Evolutionary conservation across 441 rosid genomes (phyloP), one percentile per base, ranked within the genome.

Genomic region (Pelargonium australe): DNA sequence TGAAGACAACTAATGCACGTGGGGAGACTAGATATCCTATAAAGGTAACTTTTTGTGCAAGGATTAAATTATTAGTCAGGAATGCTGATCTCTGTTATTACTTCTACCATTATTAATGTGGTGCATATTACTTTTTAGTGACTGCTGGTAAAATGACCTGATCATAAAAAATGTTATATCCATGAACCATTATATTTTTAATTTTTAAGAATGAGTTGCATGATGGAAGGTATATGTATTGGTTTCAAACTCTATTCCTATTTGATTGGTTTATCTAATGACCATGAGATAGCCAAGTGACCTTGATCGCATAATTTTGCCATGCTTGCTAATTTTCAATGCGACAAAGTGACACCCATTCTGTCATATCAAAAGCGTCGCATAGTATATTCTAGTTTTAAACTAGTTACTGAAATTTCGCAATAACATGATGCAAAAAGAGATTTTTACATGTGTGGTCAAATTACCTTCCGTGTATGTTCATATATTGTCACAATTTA

Each of bases 21-120:
- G 97, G 97, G 25, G 99, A 95, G 83, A 75, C 91, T n/a, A 95
- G 74, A 75, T 95, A 95, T 70, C 98, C 99, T 40, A 90, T 95
- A 79, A 95, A 92, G 98, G 98, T 92, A 72, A 66, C 81, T 74
- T 23, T 9, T 72, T 75, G 57, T 2, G 40, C 28, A 57, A 7
- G 70, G 23, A n/a, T 55, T 65, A 7, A 25, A 41, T 68, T 31
- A 31, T 31, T 31, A 31, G 37, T 31, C 37, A 31, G 37, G 34
- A 51, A 10, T 51, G 58, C 6, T 51, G 58, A 2, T n/a, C 16
- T 10, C 6, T 51, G 58, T 12, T 51, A 51, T 51, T 51, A 5
- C 12, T n/a, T 13, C 19, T 17, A n/a, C 13, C 55, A 47, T 12
- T 47, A 9, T 47, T 47, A 47, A 47, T n/a, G 12, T 3, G 5